phyloP scores from a whole-genome alignment of 2,329 filamentous ascomycete genomes.

The Basipetospora chlamydospora region DNA sequence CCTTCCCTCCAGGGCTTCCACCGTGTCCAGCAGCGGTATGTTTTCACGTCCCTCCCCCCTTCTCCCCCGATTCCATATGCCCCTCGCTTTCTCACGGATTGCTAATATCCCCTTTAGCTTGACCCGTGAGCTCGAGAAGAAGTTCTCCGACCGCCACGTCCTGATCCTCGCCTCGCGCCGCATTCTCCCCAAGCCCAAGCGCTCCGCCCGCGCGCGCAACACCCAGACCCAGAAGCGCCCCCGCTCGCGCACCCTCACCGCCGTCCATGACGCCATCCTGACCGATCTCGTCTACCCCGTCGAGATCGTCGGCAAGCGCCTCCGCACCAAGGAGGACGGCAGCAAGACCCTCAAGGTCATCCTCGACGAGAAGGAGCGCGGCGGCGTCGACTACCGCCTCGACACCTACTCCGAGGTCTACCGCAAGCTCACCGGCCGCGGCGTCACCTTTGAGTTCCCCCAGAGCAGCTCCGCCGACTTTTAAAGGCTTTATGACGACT shows the following conservation, averaged over 20 bases:
- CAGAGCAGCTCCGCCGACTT: constrained; percentile 69
- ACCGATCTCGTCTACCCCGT: constrained; percentile 97
- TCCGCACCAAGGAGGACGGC: constrained; percentile 97
- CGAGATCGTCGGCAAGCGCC: constrained; percentile 98
- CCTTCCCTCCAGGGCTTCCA: constrained; percentile 97
- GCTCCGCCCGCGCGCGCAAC: constrained; percentile 90
- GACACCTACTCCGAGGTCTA: constrained; percentile 99
- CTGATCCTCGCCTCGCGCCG: constrained; percentile 97
- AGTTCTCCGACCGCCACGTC: constrained; percentile 99
- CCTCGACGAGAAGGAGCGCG: constrained; percentile 99
- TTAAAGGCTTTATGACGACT: constrained; percentile 39
- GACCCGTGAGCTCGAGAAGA: constrained; percentile 99
- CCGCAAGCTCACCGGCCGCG: constrained; percentile 91
- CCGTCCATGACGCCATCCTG: constrained; percentile 97
- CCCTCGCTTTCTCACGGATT: too few species aligned
- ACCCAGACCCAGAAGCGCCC: constrained; percentile 98
- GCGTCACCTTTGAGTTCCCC: constrained; percentile 97
- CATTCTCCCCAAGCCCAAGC: constrained; percentile 97
- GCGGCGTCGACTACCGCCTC: constrained; percentile 97
- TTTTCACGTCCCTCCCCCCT: constrained; percentile 11
- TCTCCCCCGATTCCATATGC: too few species aligned
- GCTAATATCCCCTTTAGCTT: constrained; percentile 47
- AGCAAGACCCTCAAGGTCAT: constrained; percentile 98
- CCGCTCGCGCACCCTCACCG: constrained; percentile 91
- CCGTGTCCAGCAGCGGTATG: constrained; percentile 99